Percentiles rank a stretch among this genome's conserved stretches.
phyloP scores from a whole-genome alignment of 768 basidiomycete species.

The Hemileccinum impolitum region DNA sequence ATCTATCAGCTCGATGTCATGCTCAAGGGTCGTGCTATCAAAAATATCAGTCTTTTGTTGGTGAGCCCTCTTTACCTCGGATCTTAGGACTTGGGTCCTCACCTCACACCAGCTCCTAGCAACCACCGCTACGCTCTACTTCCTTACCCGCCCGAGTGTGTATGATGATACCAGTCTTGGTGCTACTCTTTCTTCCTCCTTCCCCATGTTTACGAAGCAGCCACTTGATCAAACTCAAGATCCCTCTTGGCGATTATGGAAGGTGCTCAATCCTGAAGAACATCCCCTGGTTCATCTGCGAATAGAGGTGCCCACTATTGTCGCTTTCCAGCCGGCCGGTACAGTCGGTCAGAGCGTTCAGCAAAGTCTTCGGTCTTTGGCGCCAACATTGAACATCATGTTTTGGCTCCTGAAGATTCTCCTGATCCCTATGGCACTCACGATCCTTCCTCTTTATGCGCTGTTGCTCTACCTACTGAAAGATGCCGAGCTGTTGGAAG shows the following conservation, averaged over 20 bases:
- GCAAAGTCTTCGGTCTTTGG: constrained; percentile 42
- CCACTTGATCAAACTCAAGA: constrained; percentile 35
- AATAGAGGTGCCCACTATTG: constrained; percentile 73
- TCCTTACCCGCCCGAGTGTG: constrained; percentile 56
- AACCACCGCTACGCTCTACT: constrained; percentile 71
- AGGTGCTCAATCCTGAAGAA: constrained; percentile 66
- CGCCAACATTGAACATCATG: constrained; percentile 51
- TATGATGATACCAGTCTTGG: constrained; percentile 26
- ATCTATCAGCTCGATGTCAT: constrained; percentile 36
- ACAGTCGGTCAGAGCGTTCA: constrained; percentile 23
- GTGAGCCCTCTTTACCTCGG: constrained; percentile 38
- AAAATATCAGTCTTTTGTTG: constrained; percentile 78
- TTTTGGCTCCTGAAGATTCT: constrained; percentile 83
- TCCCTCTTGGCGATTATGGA: constrained; percentile 72
- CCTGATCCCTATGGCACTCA: constrained; percentile 77
- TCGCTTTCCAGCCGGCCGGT: constrained; percentile 56
- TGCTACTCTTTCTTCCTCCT: constrained; percentile 15
- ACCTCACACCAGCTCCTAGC: constrained; percentile 58
- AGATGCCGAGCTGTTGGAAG: constrained; percentile 86
- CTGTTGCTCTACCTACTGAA: constrained; percentile 85
- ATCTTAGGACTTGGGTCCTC: background rate
- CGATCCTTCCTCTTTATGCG: constrained; percentile 69
- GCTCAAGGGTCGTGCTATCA: constrained; percentile 64
- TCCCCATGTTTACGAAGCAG: constrained; percentile 34
- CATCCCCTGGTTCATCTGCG: constrained; percentile 70